Base-by-base conservation (phyloP, 2,329 filamentous ascomycete species). In the Blastomyces gilchristii region DNA sequence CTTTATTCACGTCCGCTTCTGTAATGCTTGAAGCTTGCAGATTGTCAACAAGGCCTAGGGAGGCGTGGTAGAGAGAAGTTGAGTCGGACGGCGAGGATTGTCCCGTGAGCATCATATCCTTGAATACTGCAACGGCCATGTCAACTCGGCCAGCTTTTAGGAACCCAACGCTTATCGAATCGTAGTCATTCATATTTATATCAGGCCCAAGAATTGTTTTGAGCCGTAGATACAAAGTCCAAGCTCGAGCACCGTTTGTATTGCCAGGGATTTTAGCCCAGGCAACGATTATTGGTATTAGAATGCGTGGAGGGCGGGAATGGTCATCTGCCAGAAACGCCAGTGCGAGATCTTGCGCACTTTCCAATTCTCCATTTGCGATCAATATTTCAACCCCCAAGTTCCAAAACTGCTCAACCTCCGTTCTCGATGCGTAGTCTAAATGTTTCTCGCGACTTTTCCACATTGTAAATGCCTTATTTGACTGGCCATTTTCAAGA, bases 101-200 rank as follows among this genome's bases (percentile, higher is more conserved):
- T 8, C 82, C 82, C 3, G 83, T 82, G 63, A 85, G 84, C 85
- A 96, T 91, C 91, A 96, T 95, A 72, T 96, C 90, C 68, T 88
- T 89, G 73, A 96, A 96, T 0, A 90, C 85, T 61, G 85, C 84
- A 62, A 93, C 81, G 0, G 89, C 90, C 64, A 86, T 81, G 64
- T 88, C 83, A 6, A 84, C 80, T 64, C 86, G 81, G 61, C 85
- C 83, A 7, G 84, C 81, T 28, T 85, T 80, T 34, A 96, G 76
- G 69, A 96, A 90, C 54, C 83, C 83, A 25, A 87, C 82, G 57
- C 88, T 86, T 45, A 92, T 82, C 65, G 83, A 79, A 72, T 96
- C 91, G 69, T 92, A 95, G 70, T 95, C 88, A 22, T 85, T 77
- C 70, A 92, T 85, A 2, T 79, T 83, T 77, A 91, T 87, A 0